phyloP scores from a whole-genome alignment of 2,329 filamentous ascomycete species.

The Alternaria ethzedia region DNA sequence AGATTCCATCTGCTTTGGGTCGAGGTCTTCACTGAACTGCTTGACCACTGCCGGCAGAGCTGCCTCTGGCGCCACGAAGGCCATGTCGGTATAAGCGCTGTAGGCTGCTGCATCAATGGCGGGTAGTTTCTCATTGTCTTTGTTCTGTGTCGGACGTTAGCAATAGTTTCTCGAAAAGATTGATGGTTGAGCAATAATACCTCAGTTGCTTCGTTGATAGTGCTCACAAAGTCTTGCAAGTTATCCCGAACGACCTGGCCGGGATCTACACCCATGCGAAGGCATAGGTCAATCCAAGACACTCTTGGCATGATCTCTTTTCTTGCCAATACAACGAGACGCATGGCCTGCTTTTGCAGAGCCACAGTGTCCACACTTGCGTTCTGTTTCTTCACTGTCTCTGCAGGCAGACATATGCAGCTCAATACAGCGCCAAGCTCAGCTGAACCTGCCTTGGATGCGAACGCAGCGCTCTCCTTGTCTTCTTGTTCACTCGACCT shows the following conservation, averaged over 20 bases:
- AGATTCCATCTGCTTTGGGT: slow-evolving; percentile 70
- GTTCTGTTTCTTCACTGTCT: slow-evolving; percentile 56
- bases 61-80: slow-evolving; percentile 86
- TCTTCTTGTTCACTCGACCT: slow-evolving; percentile 70
- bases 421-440: slow-evolving; percentile 68
- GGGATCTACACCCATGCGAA: slow-evolving; percentile 82
- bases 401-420: slow-evolving; percentile 67
- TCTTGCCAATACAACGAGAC: slow-evolving; percentile 78
- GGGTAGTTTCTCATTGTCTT: slow-evolving; percentile 32
- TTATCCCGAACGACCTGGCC: slow-evolving; percentile 74
- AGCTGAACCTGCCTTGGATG: slow-evolving; percentile 68
- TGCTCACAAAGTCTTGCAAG: slow-evolving; percentile 68
- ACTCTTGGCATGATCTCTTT: slow-evolving; percentile 76
- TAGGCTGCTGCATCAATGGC: slow-evolving; percentile 73
- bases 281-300: slow-evolving; percentile 88
- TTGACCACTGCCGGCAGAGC: slow-evolving; percentile 78
- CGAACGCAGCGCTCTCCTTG: slow-evolving; percentile 75
- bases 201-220: slow-evolving; percentile 66
- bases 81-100: slow-evolving; percentile 85
- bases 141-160: slow-evolving; percentile 20
- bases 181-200: slow-evolving; percentile 53
- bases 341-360: slow-evolving; percentile 74
- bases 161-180: neutral
- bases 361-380: slow-evolving; percentile 54
- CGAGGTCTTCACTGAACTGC: slow-evolving; percentile 76